Base-by-base conservation (phyloP, 1,284 basidiomycete genomes). In the Heterobasidion annosum region DNA sequence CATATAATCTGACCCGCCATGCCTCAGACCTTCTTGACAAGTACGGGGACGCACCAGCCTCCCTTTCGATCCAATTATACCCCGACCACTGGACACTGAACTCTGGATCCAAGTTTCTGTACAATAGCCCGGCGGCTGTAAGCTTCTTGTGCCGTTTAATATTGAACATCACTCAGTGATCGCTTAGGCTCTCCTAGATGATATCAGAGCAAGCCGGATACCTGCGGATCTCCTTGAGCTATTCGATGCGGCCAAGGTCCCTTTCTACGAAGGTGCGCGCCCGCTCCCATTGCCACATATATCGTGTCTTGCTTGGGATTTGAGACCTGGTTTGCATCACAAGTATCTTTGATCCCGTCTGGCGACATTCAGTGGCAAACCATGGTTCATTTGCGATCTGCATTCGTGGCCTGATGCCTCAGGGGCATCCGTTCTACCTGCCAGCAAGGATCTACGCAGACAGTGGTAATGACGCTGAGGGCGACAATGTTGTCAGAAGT, bases 151-250 rank as follows among this genome's bases (percentile, higher is more conserved):
- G 4, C 25, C 4, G 25, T 4, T 25, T 25, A 5, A 25, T 25
- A 25, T 25, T 25, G 25, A 5, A 25, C 25, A 25, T 25, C 25
- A 1, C 25, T 25, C 25, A 25, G 3, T 25, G 25, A 25, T 25
- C 25, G 5, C 4, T 25, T 25, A 91, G 88, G 82, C 83, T 42
- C 66, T 91, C 8, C 70, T 91, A 40, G 89, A 91, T 61, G 88
- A 91, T 64, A 82, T 91, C 54, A 78, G 86, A 48, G 82, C 83
- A 8, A 81, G 86, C 61, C 77, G 85, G 47, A 89, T 91, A 73
- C 88, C 89, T 13, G 81, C 85, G 33, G 88, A 91, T 69, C 88
- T 88, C 64, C 72, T 91, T 7, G 83, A 88, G 59, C 68, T 89
- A 42, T 88, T 91, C 60, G 85, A 91, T 58, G 67, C 75, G 16